phyloP scores from a whole-genome alignment of 2,329 filamentous ascomycete genomes.

The Phaeosphaeria sp. region DNA sequence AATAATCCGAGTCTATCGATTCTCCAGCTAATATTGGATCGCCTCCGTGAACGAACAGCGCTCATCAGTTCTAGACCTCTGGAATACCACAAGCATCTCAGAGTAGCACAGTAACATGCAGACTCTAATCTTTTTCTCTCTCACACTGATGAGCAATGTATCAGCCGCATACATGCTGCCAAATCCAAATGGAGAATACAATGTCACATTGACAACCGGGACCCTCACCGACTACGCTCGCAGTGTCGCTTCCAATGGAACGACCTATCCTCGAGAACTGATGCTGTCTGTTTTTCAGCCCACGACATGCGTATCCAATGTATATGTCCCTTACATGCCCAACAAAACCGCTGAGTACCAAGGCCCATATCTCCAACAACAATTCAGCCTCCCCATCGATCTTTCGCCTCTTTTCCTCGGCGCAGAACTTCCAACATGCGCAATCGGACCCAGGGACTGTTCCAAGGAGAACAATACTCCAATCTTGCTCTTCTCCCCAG shows the following conservation, averaged over 20 bases:
- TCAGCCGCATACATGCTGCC: conserved; percentile 13
- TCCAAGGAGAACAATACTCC: conserved; percentile 14
- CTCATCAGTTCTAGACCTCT: too few species aligned
- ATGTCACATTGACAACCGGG: conserved; percentile 26
- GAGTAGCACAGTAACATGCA: not conserved
- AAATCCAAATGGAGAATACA: conserved; percentile 22
- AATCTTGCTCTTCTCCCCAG: conserved; percentile 53
- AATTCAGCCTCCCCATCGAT: conserved; percentile 22
- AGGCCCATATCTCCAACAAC: conserved; percentile 16
- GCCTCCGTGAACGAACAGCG: too few species aligned
- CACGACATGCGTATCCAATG: conserved; percentile 17
- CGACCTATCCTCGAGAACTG: conserved; percentile 10
- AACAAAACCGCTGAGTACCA: conserved; percentile 26
- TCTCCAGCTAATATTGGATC: too few species aligned
- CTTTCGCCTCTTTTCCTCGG: conserved; percentile 25
- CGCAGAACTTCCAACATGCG: conserved; percentile 26
- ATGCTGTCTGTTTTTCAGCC: conserved; percentile 29
- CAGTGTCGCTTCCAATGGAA: not conserved
- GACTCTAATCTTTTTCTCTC: not conserved
- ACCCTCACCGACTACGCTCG: conserved; percentile 25
- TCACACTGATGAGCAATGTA: not conserved
- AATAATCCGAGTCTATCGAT: too few species aligned
- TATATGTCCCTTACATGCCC: conserved; percentile 24
- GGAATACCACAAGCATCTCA: too few species aligned
- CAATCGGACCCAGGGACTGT: conserved; percentile 9